Evolutionary conservation across 345 rosid genomes (phyloP), one percentile per base, ranked within the genome.

Genomic region (Brassica juncea): DNA sequence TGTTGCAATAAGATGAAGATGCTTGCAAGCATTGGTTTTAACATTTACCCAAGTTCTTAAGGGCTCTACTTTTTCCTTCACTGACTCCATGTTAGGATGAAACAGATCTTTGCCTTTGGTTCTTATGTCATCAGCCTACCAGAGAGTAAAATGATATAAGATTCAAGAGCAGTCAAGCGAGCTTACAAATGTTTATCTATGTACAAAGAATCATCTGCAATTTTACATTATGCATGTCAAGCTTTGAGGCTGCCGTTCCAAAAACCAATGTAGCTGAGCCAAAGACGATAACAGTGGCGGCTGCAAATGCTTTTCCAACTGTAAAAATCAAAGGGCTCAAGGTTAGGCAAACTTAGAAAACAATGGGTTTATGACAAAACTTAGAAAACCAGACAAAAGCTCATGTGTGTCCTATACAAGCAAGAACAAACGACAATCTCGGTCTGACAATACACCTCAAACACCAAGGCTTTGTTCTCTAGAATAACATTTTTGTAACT

Each of bases 221-320:
- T 77, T 91, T 77, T 86, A 92, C 97, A 80, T 76, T 86, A 23
- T 66, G 89, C 75, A 91, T 49, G 76, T 90, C 86, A 21, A 94
- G 86, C 82, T 85, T 92, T 47, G 96, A 90, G 61, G 81, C 87
- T 47, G 89, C 88, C 28, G 85, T 76, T 72, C 89, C 86, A 78
- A 92, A 86, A 16, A 81, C 74, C 80, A 88, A 44, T 39, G 91
- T 80, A 10, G 90, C 88, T 30, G 94, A 94, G 59, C 97, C 97
- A 81, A 92, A 94, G 67, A 94, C 86, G 74, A 90, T 16, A 9
- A 76, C 83, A 54, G 95, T 94, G 11, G 97, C 97, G 19, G 83
- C 88, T 55, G 86, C 87, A 85, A 92, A 94, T 60, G 98, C 99
- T 83, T 87, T 91, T 64, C 97, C 95, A 79, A 91, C 99, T 94